These are phyloP conservation scores for Teratosphaeria destructans DNA, from an alignment of 2,329 filamentous ascomycete species.

Conservation along the genomic window DNA sequence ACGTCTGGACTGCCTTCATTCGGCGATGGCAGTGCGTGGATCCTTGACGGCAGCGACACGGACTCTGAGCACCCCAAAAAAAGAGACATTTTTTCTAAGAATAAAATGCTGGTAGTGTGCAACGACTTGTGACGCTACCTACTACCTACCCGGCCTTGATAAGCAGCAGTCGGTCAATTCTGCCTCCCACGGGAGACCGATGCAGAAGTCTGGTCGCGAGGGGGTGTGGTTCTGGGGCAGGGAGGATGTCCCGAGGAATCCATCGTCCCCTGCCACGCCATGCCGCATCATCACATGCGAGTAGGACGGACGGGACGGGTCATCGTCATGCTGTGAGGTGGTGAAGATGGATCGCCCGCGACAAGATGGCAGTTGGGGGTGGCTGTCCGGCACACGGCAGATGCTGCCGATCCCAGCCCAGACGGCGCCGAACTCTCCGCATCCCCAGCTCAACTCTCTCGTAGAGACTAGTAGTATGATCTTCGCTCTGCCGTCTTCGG, in stretches of 20 bases:
- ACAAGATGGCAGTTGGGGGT: background rate
- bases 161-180: too few relatives aligned
- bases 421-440: background rate
- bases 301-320: too few relatives aligned
- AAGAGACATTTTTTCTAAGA: background rate
- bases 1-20: background rate
- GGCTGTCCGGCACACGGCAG: background rate
- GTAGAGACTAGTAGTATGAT: background rate
- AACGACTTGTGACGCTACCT: background rate
- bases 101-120: background rate
- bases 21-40: background rate
- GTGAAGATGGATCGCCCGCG: background rate
- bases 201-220: background rate
- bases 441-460: background rate
- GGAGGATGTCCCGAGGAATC: too few relatives aligned
- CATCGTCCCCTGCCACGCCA: too few relatives aligned
- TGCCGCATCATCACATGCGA: too few relatives aligned
- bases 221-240: background rate
- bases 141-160: too few relatives aligned
- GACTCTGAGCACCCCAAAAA: background rate
- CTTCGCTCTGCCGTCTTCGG: background rate
- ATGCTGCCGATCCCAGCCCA: background rate
- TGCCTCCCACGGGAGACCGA: background rate
- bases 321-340: background rate
- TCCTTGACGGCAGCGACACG: background rate